A percentile compares a stretch with the other conserved stretches of the same genome.
Conservation (phyloP, 805 yeast species). For the Teunomyces gatunensis region DNA sequence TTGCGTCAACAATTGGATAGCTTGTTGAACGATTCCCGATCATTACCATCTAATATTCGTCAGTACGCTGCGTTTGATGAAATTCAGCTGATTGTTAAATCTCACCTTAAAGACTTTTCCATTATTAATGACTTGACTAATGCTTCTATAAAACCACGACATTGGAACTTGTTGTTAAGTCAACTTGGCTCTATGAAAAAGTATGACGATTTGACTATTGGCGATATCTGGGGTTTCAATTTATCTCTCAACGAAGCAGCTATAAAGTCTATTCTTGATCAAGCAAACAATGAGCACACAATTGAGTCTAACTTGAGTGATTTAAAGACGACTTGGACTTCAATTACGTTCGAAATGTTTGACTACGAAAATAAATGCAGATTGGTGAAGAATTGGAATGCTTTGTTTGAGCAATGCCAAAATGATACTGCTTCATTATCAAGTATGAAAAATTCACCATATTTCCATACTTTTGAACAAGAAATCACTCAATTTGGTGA, state of each 20-base stretch:
- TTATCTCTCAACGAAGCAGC: conserved; percentile 42
- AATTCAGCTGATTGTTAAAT: conserved; percentile 46
- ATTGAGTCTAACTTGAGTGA: conserved; percentile 55
- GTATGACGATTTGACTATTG: conserved; percentile 40
- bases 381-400: conserved; percentile 68
- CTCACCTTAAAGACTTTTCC: conserved; percentile 35
- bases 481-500: conserved; percentile 55
- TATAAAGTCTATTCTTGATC: conserved; percentile 49
- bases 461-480: conserved; percentile 57
- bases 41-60: conserved; percentile 56
- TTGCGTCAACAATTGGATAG: conserved; percentile 52
- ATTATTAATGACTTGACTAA: conserved; percentile 48
- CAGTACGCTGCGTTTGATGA: conserved; percentile 69
- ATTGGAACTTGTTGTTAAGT: conserved; percentile 55
- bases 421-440: conserved; percentile 61
- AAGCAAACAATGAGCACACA: conserved; percentile 71
- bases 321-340: conserved; percentile 58
- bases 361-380: conserved; percentile 50
- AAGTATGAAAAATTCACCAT: conserved; percentile 71
- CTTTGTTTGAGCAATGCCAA: conserved; percentile 52
- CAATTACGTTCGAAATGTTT: conserved; percentile 49
- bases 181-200: conserved; percentile 24
- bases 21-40: conserved; percentile 42
- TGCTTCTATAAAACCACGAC: conserved; percentile 59
- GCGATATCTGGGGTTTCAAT: conserved; percentile 61